Evolutionary conservation across 2,329 filamentous ascomycete species (phyloP), one percentile per base, ranked within the genome.

Genomic region (Bipolaris gigantea): DNA sequence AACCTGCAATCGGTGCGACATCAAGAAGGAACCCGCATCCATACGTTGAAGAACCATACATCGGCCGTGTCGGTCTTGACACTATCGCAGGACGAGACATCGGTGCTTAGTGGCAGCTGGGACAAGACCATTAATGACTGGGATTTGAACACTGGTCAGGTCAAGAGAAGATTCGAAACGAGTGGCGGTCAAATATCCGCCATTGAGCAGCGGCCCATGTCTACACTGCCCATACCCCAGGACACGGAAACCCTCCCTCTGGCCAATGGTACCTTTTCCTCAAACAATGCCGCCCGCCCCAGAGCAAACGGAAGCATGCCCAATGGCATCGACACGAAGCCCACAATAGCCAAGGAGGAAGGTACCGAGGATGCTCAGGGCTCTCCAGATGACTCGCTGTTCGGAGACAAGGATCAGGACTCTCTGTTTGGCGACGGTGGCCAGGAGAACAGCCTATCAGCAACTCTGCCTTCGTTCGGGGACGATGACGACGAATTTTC

Each of bases 111-210:
- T 32, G 94, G 94, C 3, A 93, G 92, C 71, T 99, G 94, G 94
- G 94, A 99, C 74, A 97, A 96, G 76, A 89, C 85, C 16, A 87
- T 97, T 0, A 84, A 92, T 48, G 92, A 97, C 71, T 99, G 94
- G 94, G 94, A 97, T 72, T 75, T 99, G 23, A 91, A 97, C 66
- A 94, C 85, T 1, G 94, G 94, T 0, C 82, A 89, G 64, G 81
- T 89, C 6, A 87, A 86, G 60, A 84, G 92, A 10, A 82, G 83
- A 4, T 99, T 94, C 67, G 86, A 88, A 42, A 88, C 89, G 2
- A 90, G 83, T 48, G 89, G 87, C 13, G 82, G 89, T 5, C 94
- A 99, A 70, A 92, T 97, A 55, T 94, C 90, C 2, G 86, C 90
- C 2, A 86, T 99, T 36, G 92, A 97, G 74, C 83, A 91, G 53